A percentile compares a stretch with the other conserved stretches of the same genome.
Conservation (phyloP, 2,329 filamentous ascomycete genomes). For the Cladosporium sp. region DNA sequence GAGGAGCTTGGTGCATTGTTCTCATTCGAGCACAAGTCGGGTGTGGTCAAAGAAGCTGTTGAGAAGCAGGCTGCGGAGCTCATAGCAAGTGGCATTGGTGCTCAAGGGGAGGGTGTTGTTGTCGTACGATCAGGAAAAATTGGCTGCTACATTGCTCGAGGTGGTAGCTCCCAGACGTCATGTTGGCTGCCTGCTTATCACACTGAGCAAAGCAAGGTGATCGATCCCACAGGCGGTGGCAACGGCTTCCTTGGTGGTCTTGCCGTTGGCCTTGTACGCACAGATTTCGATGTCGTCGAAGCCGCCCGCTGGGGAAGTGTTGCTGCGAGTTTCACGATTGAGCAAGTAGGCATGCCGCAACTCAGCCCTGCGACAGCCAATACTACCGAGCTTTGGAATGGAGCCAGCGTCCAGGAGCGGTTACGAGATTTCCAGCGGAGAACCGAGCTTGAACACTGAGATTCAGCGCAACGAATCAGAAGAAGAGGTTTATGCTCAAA, state of each 20-base stretch:
- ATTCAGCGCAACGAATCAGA: background rate
- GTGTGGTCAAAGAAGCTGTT: constrained; percentile 42
- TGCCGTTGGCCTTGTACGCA: constrained; percentile 58
- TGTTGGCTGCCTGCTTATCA: constrained; percentile 81
- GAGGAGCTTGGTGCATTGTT: constrained; percentile 86
- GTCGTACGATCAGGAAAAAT: constrained; percentile 71
- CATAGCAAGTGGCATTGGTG: constrained; percentile 34
- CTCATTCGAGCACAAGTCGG: constrained; percentile 44
- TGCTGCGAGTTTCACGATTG: constrained; percentile 88
- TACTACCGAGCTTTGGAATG: constrained; percentile 50
- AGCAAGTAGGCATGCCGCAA: constrained; percentile 82
- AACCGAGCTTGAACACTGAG: constrained; percentile 7
- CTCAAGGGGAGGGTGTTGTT: constrained; percentile 50
- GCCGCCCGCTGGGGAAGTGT: constrained; percentile 78
- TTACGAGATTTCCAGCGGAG: constrained; percentile 44
- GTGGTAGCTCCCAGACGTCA: constrained; percentile 23
- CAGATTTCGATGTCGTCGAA: constrained; percentile 59
- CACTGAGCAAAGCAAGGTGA: constrained; percentile 54
- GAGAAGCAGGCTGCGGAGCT: constrained; percentile 40
- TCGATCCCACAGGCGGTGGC: constrained; percentile 93
- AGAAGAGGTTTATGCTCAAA: background rate
- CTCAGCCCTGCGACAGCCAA: constrained; percentile 36
- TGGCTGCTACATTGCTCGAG: constrained; percentile 59
- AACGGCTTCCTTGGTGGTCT: constrained; percentile 79
- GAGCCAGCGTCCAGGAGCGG: constrained; percentile 43